phyloP scores from a whole-genome alignment of 2,329 filamentous ascomycete genomes.

The Domatiomyces globalis region DNA sequence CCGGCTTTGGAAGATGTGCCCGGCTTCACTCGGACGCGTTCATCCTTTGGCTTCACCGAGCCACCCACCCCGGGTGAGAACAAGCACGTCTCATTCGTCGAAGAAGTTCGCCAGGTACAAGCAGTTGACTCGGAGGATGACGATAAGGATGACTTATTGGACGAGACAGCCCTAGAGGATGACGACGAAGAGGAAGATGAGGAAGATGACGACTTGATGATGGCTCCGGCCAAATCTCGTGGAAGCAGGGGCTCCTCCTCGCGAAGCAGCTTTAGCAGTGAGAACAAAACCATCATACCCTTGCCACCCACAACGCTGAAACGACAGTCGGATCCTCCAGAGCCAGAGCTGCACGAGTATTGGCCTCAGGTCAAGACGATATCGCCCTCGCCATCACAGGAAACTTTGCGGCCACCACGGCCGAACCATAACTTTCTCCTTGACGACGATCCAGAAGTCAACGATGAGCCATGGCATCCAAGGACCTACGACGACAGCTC shows the following conservation, averaged over 20 bases:
- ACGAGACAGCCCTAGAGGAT: slow-evolving; percentile 28
- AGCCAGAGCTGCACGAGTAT: slow-evolving; percentile 25
- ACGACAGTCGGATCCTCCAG: slow-evolving; percentile 62
- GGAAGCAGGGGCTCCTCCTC: slow-evolving; percentile 39
- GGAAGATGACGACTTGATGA: slow-evolving; percentile 63
- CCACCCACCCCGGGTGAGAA: slow-evolving; percentile 43
- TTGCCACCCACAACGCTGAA: slow-evolving; percentile 79
- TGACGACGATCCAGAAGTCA: slow-evolving; percentile 43
- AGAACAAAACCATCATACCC: slow-evolving; percentile 77
- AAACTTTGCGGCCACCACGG: slow-evolving; percentile 61
- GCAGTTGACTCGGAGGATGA: slow-evolving; percentile 76
- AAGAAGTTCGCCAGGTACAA: slow-evolving; percentile 90
- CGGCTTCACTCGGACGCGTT: slow-evolving; percentile 29
- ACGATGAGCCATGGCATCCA: slow-evolving; percentile 33
- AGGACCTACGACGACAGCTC: slow-evolving; percentile 14
- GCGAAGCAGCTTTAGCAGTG: slow-evolving; percentile 42
- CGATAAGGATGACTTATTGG: slow-evolving; percentile 49
- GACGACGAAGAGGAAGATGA: slow-evolving; percentile 40
- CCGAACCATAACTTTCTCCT: slow-evolving; percentile 53
- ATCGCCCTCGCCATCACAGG: slow-evolving; percentile 67
- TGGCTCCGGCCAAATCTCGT: slow-evolving; percentile 51
- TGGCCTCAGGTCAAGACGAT: slow-evolving; percentile 23
- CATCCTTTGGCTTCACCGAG: slow-evolving; percentile 51
- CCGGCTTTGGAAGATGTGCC: slow-evolving; percentile 30
- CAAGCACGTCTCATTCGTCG: slow-evolving; percentile 91